These are phyloP conservation scores for Phytophthora chlamydospora DNA, from an alignment of 352 stramenopile species.

Conservation along the genomic window DNA sequence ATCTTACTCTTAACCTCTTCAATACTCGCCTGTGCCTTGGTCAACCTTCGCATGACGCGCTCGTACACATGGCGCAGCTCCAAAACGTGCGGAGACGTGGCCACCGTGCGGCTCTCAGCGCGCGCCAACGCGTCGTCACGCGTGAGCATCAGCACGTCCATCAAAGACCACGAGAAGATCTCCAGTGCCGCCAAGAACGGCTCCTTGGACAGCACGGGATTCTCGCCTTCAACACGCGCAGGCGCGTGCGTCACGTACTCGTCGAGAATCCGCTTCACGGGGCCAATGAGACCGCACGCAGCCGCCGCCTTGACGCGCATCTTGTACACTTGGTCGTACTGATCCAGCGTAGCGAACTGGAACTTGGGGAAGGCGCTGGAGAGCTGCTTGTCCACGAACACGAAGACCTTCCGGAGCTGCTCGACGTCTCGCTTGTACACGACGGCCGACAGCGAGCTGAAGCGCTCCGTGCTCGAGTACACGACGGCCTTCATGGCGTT, in stretches of 20 bases:
- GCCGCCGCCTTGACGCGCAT: constrained; percentile 71
- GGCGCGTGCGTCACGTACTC: constrained; percentile 56
- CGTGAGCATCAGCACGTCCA: constrained; percentile 60
- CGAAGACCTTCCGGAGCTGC: constrained; percentile 61
- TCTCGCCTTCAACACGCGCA: constrained; percentile 21
- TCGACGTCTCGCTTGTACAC: constrained; percentile 48
- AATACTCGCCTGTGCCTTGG: constrained; percentile 25
- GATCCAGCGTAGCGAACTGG: constrained; percentile 38
- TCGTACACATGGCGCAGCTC: constrained; percentile 55
- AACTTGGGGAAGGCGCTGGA: constrained; percentile 60
- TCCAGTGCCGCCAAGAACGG: constrained; percentile 56
- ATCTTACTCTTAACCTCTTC: constrained; percentile 20
- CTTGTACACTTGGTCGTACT: constrained; percentile 63
- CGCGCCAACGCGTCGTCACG: constrained; percentile 45
- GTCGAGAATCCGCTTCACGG: constrained; percentile 59
- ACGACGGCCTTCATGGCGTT: constrained; percentile 66
- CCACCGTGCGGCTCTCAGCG: constrained; percentile 45
- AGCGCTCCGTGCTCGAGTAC: constrained; percentile 67
- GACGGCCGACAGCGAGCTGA: constrained; percentile 48
- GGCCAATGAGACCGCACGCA: constrained; percentile 48
- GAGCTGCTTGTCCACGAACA: constrained; percentile 67
- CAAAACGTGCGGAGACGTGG: constrained; percentile 46
- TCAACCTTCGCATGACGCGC: constrained; percentile 38
- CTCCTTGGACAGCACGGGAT: constrained; percentile 33
- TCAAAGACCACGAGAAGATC: constrained; percentile 59